phyloP scores from a whole-genome alignment of 179 eudicot genomes.

The Amaranthus tricolor region DNA sequence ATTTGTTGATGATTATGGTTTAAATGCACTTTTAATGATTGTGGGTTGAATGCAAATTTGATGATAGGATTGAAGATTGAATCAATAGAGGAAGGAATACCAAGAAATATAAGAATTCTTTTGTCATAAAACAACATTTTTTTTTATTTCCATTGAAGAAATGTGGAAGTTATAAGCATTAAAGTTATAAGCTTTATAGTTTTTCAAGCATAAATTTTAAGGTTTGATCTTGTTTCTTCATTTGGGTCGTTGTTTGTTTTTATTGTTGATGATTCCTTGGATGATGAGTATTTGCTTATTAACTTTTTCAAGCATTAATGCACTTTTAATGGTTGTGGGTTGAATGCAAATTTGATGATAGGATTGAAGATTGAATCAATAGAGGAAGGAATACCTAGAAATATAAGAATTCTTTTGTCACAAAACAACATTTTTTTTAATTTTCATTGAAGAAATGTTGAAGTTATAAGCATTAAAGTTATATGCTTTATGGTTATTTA shows the following conservation, averaged over 20 bases:
- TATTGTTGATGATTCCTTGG: neutral
- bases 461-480: no score
- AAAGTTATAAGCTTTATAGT: no score
- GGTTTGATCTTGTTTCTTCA: no score
- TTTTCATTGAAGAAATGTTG: no score
- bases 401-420: no score
- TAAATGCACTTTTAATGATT: neutral
- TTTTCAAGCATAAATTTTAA: no score
- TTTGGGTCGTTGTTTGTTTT: neutral
- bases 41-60: slow-evolving; percentile 17
- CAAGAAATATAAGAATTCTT: no score
- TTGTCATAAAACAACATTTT: no score
- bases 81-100: slow-evolving; percentile 10
- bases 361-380: slow-evolving; percentile 19
- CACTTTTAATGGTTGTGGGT: slow-evolving; percentile 6
- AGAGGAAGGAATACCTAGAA: neutral
- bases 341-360: slow-evolving; percentile 20
- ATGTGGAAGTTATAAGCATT: no score
- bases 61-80: slow-evolving; percentile 21
- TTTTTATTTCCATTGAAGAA: no score
- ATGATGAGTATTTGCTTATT: neutral
- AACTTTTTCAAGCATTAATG: neutral
- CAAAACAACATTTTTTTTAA: no score
- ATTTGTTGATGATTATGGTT: neutral
- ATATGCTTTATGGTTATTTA: no score